Evolutionary conservation across 106 monocot genomes (phyloP), one percentile per base, ranked within the genome.

Genomic region (Hemerocallis citrina): DNA sequence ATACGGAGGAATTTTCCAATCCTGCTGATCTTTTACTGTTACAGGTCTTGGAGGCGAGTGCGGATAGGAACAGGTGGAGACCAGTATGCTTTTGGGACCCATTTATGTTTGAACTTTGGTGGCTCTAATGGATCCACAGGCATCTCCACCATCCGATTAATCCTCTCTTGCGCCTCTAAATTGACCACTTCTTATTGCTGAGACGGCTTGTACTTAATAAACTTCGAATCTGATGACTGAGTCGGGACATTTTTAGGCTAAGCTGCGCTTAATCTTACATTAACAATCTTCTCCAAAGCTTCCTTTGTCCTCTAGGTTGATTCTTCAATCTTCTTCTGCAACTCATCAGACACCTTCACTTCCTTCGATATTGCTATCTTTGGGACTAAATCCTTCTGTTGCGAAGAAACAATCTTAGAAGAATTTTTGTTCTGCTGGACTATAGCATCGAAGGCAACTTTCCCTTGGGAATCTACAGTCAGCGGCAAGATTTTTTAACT

Each of bases 1-100:
- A 98, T 87, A 98, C 47, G 91, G 96, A 10, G 96, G 91, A 27
- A 98, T 91, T 77, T 98, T 98, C 96, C 96, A 91, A 49, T 98
- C 91, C 50, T 92, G 92, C 52, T 92, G 91, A 48, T 98, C 98
- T 63, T 92, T 92, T n/a, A 98, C 98, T 0, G 92, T 92, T 27
- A 98, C 98, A 6, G 88, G 98, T 22, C 98, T 71, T 12, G 98
- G 98, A 10, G 98, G 98, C 15, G 98, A 98, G 75, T 98, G 98
- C 88, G 88, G 6, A 98, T 74, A 0, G 98, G 92, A 20, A 98
- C 88, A 0, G 98, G 98, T 2, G 98, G 92, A 4, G 98, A 98
- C 2, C 92, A 91, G 2, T 81, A 85, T 25, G 98, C 85, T 22
- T 74, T 81, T 0, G 98, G 98, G 9, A 98, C 92, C 45, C 98